Conservation (phyloP, 495 filamentous ascomycete species). For the Aspergillus bridgeri region DNA sequence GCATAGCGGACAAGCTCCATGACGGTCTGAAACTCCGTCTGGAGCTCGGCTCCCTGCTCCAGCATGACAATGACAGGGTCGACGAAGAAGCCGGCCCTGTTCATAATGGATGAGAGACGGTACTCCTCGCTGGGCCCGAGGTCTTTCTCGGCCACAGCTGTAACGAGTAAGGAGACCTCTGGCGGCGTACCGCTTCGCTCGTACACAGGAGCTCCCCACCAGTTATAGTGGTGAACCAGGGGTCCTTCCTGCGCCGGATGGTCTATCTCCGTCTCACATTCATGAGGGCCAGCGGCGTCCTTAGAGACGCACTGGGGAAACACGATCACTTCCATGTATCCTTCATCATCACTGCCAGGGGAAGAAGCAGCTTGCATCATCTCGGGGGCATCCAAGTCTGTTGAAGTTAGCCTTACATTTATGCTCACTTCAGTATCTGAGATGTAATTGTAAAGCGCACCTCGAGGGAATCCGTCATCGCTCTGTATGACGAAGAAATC, state of each 20-base stretch:
- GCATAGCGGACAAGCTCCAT: slow-evolving; percentile 15
- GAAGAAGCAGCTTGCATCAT: neutral
- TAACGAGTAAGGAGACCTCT: slow-evolving; percentile 29
- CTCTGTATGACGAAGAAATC: neutral
- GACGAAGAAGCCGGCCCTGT: slow-evolving; percentile 16
- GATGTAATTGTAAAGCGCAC: neutral
- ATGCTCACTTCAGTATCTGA: neutral
- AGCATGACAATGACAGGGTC: slow-evolving; percentile 27
- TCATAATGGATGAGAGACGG: slow-evolving; percentile 14
- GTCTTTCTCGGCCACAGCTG: slow-evolving; percentile 19
- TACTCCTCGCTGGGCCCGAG: slow-evolving; percentile 1
- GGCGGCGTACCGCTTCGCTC: slow-evolving; percentile 25
- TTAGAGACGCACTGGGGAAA: too few species aligned
- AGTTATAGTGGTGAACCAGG: slow-evolving; percentile 37
- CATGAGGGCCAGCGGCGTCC: too few species aligned
- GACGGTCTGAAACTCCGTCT: slow-evolving; percentile 5
- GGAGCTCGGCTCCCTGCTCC: neutral
- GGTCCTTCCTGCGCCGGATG: neutral
- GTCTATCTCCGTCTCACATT: neutral
- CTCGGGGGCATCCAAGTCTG: neutral
- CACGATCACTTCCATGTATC: too few species aligned
- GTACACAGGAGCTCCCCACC: slow-evolving; percentile 17
- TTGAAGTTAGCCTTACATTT: neutral
- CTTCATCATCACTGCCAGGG: neutral
- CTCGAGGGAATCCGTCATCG: neutral